Base-by-base conservation (phyloP, 306 rosid species). In the Fragaria iinumae region DNA sequence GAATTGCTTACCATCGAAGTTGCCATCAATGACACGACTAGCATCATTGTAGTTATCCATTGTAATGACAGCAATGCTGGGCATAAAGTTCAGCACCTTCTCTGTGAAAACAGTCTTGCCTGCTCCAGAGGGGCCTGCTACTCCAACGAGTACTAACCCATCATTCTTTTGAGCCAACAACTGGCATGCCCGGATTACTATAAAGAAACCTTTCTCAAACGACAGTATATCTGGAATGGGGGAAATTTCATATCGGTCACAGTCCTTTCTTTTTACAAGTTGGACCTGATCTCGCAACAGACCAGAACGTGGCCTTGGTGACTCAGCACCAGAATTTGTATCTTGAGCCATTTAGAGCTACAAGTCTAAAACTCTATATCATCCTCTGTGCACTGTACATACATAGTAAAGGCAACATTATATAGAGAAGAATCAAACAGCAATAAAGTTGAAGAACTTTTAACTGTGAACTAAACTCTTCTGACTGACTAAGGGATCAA, bases 51-150 rank as follows among this genome's bases (percentile, higher is more conserved):
- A 96, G 84, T 92, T 89, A 87, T 96, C 99, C 97, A 96, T 92
- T 81, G 93, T 65, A 73, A 96, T 92, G 69, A 96, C 97, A 71
- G 97, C 97, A 67, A 96, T 77, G 88, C 99, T 96, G 49, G 99
- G 99, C 91, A 96, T 87, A 74, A 96, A 89, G 82, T 72, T 91
- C 76, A 87, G 89, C 71, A 96, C 88, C 84, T 96, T 96, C 80
- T 96, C 98, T 10, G 99, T 92, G 79, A 96, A 96, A 72, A 92
- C 96, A 79, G 96, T 92, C 85, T 96, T 96, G 83, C 98, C 98
- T 39, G 99, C 99, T 76, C 99, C 98, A 34, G 99, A 96, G 60
- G 99, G 98, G 68, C 98, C 99, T 27, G 99, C 99, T 75, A 96
- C 96, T 86, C 99, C 99, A 23, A 92, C 99, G 18, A 96, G 80